Evolutionary conservation across 108 stramenopile genomes (phyloP).

Genomic region (Cyclostephanos invisitatus): DNA sequence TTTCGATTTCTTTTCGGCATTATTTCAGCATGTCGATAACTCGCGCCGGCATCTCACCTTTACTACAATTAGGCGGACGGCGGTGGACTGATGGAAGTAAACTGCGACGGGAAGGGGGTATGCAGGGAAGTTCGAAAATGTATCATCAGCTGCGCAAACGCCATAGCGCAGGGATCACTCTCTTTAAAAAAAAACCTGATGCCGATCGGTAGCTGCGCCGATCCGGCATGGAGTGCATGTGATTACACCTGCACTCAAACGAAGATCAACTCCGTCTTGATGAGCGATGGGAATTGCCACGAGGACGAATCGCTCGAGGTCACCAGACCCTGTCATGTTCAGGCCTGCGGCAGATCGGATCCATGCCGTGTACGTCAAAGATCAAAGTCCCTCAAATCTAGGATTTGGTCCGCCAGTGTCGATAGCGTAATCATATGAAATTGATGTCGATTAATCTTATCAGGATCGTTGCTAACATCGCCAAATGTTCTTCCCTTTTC

Average conservation of each 20-base stretch:
- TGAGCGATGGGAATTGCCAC: slow-evolving; percentile 60
- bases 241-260: slow-evolving; percentile 72
- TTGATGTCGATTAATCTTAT: too few relatives aligned
- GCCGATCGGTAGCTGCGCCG: slow-evolving; percentile 26
- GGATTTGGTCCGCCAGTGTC: too few relatives aligned
- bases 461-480: too few relatives aligned
- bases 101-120: slow-evolving; percentile 60
- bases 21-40: neutral
- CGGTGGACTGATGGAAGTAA: slow-evolving; percentile 37
- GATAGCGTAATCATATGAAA: too few relatives aligned
- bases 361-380: slow-evolving; percentile 45
- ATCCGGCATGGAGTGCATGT: slow-evolving; percentile 69
- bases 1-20: neutral
- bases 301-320: slow-evolving; percentile 52
- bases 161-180: slow-evolving; percentile 21
- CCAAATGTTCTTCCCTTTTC: too few relatives aligned
- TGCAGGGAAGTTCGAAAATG: slow-evolving; percentile 72
- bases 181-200: slow-evolving; percentile 2
- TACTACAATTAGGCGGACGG: slow-evolving; percentile 14
- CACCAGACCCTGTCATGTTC: slow-evolving; percentile 67
- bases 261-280: slow-evolving; percentile 31
- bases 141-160: slow-evolving; percentile 59
- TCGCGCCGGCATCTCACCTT: neutral
- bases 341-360: slow-evolving; percentile 70
- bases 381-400: too few relatives aligned